These are phyloP conservation scores for Epichloe coenophiala DNA, from an alignment of 2,329 filamentous ascomycete species.

Conservation along the genomic window DNA sequence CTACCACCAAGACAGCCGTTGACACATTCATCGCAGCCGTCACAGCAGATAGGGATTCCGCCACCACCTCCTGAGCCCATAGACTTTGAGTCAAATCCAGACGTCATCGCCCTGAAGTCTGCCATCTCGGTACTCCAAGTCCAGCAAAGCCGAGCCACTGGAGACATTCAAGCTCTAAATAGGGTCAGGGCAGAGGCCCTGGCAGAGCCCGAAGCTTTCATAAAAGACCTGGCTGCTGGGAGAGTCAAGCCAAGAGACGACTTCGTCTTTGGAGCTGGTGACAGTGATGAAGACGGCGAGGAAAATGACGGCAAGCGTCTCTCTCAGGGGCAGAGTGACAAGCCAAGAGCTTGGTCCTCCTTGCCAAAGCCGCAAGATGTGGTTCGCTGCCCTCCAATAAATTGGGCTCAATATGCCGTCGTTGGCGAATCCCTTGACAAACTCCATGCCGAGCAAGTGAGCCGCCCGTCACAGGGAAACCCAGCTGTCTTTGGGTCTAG, in stretches of 20 bases:
- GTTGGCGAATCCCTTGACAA: conserved; percentile 67
- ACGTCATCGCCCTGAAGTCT: conserved; percentile 74
- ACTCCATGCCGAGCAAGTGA: conserved; percentile 67
- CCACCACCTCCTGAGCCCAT: conserved; percentile 39
- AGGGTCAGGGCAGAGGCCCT: conserved; percentile 58
- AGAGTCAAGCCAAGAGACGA: conserved; percentile 29
- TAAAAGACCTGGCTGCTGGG: conserved; percentile 51
- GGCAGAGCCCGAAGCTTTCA: conserved; percentile 57
- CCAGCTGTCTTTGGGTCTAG: conserved; percentile 31
- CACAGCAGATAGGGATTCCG: conserved; percentile 23
- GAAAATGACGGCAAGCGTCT: conserved; percentile 16
- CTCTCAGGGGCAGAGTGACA: conserved; percentile 9
- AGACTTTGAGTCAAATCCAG: conserved; percentile 56
- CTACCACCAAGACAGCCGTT: conserved; percentile 23
- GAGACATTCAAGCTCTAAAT: conserved; percentile 60
- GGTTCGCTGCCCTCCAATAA: conserved; percentile 75
- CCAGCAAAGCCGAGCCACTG: conserved; percentile 63
- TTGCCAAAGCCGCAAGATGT: conserved; percentile 72
- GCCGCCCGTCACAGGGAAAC: conserved; percentile 43
- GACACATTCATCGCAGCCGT: conserved; percentile 30
- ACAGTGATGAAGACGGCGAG: conserved; percentile 17
- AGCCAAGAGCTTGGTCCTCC: conserved; percentile 36
- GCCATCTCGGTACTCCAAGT: conserved; percentile 79
- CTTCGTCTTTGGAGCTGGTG: conserved; percentile 11
- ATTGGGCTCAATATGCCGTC: conserved; percentile 92